Percentiles rank a stretch among this genome's conserved stretches.
phyloP scores from a whole-genome alignment of 768 basidiomycete species.

The Amanita fuliginea region DNA sequence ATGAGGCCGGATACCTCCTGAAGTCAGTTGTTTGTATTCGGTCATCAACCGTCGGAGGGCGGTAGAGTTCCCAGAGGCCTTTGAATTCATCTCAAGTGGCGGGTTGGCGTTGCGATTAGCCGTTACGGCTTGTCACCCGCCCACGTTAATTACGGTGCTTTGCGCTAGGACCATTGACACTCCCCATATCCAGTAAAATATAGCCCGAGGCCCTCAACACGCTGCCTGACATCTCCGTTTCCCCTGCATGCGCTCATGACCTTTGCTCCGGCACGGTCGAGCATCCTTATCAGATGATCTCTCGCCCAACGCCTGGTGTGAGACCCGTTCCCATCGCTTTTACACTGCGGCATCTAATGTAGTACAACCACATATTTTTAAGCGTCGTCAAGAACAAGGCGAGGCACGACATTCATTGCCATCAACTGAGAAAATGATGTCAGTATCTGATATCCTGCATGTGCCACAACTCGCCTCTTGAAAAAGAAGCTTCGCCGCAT shows the following conservation, averaged over 20 bases:
- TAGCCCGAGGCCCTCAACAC: not conserved
- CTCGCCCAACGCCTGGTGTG: not conserved
- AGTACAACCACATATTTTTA: too few relatives aligned
- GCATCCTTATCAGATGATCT: not conserved
- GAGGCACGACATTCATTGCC: conserved; percentile 96
- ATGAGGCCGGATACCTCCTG: conserved; percentile 42
- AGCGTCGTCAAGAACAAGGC: conserved; percentile 72
- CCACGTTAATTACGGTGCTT: not conserved
- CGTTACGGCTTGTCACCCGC: too few relatives aligned
- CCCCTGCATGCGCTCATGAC: not conserved
- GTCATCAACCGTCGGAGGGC: conserved; percentile 86
- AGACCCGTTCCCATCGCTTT: not conserved
- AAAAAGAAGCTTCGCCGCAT: conserved; percentile 88
- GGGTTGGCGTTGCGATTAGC: too few relatives aligned
- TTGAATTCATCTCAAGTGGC: conserved; percentile 51
- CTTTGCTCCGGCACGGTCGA: not conserved
- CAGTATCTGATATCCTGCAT: conserved; percentile 1
- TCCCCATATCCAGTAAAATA: not conserved
- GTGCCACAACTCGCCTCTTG: conserved; percentile 53
- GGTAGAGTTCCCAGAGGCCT: conserved; percentile 47
- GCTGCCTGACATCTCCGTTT: too few relatives aligned
- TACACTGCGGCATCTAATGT: too few relatives aligned
- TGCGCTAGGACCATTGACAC: not conserved
- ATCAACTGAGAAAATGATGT: conserved; percentile 46
- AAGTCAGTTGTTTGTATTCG: conserved; percentile 79